These are phyloP conservation scores for Metschnikowia gelsemii DNA, from an alignment of 805 yeast species.

Conservation along the genomic window DNA sequence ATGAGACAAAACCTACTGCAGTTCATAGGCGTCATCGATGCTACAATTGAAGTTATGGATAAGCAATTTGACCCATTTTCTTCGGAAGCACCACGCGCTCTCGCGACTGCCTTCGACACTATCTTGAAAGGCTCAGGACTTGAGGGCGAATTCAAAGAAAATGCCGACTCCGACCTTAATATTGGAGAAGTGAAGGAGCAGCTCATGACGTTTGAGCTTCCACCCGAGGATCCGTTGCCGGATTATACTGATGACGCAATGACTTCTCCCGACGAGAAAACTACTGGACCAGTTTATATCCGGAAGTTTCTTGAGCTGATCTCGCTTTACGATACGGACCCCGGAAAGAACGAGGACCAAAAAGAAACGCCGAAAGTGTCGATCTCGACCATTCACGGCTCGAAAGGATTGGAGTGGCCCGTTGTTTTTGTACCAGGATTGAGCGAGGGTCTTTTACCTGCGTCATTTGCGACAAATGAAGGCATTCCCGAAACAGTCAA, in stretches of 20 bases:
- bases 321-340: constrained; percentile 21
- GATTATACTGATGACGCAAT: constrained; percentile 8
- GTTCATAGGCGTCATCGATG: constrained; percentile 29
- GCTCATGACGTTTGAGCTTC: constrained; percentile 32
- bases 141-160: constrained; percentile 27
- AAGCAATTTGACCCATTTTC: constrained; percentile 4
- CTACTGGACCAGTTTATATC: constrained; percentile 13
- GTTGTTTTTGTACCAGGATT: constrained; percentile 80
- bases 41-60: constrained; percentile 18
- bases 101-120: constrained; percentile 23
- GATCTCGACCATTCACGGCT: constrained; percentile 83
- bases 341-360: constrained; percentile 20
- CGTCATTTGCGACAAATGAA: constrained; percentile 42
- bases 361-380: constrained; percentile 29
- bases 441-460: constrained; percentile 65
- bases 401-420: constrained; percentile 96
- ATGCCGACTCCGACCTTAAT: constrained; percentile 32
- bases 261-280: constrained; percentile 13
- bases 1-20: constrained; percentile 19
- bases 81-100: neutral
- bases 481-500: constrained; percentile 37
- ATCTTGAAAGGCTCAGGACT: constrained; percentile 33
- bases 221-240: constrained; percentile 23
- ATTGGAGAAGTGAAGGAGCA: constrained; percentile 41
- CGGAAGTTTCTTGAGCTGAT: constrained; percentile 18